Base-by-base conservation (phyloP, 129 eudicot species). In the Smallanthus sonchifolius region DNA sequence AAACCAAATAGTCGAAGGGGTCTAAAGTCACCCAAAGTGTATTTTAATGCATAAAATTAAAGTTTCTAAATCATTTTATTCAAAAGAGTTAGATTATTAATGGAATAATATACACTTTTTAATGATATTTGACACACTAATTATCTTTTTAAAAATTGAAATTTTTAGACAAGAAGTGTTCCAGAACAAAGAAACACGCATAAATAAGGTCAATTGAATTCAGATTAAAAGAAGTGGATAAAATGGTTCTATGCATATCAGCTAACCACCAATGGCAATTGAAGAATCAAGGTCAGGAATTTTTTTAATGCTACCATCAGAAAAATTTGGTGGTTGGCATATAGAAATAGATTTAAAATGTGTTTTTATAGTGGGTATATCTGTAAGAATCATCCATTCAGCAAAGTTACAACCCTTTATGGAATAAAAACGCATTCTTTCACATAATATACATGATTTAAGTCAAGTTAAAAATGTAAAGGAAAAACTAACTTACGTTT, bases 401-500 rank as follows among this genome's bases (percentile, higher is more conserved):
- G 2, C 40, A 24, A 17, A 20, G 48, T 42, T 45, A 44, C 40
- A 43, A 11, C 56, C 37, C 37, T 17, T 43, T 39, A 43, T 43
- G 45, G 10, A 10, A 43, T 6, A 17, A 42, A 39, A 32, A 35
- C 30, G 47, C 4, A 24, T 60, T 9, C 32, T 3, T 56, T 62
- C 38, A 4, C 6, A 65, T 28, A 7, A 47, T 30, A 67, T 17
- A 74, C 55, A 34, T 11, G 8, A 10, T 24, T 17, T 44, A 38
- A 30, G 55, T 45, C 59, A 49, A n/a, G 64, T 69, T 45, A 75
- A 37, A 30, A 37, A 56, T 4, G 37, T 54, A 16, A 19, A 72
- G 35, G 13, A 64, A 66, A 3, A 40, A 52, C 30, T 38, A 73
- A 82, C 97, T 92, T 83, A 92, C 97, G 91, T 84, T 85, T 92